phyloP scores from a whole-genome alignment of 495 filamentous ascomycete species.

The Umbilicaria muhlenbergii region DNA sequence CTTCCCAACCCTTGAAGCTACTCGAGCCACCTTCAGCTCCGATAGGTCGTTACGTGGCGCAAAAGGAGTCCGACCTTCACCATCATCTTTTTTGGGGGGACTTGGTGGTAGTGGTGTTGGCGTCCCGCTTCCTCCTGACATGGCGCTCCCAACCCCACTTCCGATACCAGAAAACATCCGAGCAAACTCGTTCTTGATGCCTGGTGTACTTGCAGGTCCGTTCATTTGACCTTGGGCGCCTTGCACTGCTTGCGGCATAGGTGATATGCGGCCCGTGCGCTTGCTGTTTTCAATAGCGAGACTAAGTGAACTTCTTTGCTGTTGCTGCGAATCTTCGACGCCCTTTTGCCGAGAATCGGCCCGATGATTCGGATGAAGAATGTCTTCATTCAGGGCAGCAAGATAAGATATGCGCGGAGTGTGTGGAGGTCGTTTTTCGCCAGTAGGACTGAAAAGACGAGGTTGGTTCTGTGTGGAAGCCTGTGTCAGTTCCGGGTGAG shows the following conservation, averaged over 20 bases:
- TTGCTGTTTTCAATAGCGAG: constrained; percentile 27
- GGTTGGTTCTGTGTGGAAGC: constrained; percentile 1
- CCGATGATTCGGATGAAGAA: constrained; percentile 1
- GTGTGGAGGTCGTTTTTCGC: background rate
- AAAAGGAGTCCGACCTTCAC: constrained; percentile 7
- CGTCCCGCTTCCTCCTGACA: constrained; percentile 29
- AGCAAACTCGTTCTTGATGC: constrained; percentile 83
- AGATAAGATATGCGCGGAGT: background rate
- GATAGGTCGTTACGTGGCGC: constrained; percentile 16
- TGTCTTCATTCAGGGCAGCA: constrained; percentile 3
- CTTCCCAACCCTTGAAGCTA: constrained; percentile 38
- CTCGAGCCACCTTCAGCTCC: constrained; percentile 25
- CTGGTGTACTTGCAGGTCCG: constrained; percentile 60
- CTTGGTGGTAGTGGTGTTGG: constrained; percentile 41
- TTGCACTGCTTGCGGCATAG: constrained; percentile 81
- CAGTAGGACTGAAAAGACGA: constrained; percentile 5
- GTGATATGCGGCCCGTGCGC: constrained; percentile 45
- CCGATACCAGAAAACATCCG: constrained; percentile 86
- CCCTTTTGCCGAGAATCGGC: constrained; percentile 28
- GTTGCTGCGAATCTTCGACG: constrained; percentile 38
- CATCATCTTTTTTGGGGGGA: constrained; percentile 33
- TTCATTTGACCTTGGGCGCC: constrained; percentile 68
- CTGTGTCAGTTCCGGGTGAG: background rate
- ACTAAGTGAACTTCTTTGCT: constrained; percentile 27
- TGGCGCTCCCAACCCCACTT: constrained; percentile 54